Conservation (phyloP, 441 rosid genomes). For the Gossypium davidsonii region DNA sequence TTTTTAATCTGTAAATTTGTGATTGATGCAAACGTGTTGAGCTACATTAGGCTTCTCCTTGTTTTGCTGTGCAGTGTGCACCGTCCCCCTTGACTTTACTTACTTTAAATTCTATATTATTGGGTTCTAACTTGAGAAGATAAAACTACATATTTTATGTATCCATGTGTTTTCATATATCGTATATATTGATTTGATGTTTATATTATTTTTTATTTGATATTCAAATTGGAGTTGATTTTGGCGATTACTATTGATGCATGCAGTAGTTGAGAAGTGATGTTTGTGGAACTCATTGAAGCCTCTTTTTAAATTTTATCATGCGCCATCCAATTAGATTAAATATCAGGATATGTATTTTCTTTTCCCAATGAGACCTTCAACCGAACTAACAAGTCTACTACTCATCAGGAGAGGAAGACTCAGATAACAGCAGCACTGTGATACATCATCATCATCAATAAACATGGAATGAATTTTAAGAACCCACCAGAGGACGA, state of each 20-base stretch:
- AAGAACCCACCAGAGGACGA: neutral
- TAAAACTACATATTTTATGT: neutral
- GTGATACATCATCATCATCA: neutral
- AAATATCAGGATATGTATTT: neutral
- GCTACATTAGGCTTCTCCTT: neutral
- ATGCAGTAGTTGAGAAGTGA: neutral
- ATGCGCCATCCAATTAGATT: neutral
- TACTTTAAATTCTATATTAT: neutral
- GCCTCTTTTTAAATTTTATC: neutral
- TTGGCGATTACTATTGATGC: neutral
- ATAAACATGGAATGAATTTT: neutral
- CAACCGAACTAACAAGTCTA: neutral
- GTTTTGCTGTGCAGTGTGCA: neutral
- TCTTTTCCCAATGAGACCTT: too few relatives aligned
- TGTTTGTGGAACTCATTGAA: neutral
- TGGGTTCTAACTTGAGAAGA: neutral
- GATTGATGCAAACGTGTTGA: neutral
- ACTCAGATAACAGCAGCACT: neutral
- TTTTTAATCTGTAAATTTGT: neutral
- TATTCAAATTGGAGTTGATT: neutral
- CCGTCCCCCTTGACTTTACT: slow-evolving; percentile 6
- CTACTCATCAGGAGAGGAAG: neutral
- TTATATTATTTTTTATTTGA: neutral
- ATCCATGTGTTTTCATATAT: neutral
- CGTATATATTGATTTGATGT: neutral